Base-by-base conservation (phyloP, 345 rosid species). In the Rhizophora mangle region DNA sequence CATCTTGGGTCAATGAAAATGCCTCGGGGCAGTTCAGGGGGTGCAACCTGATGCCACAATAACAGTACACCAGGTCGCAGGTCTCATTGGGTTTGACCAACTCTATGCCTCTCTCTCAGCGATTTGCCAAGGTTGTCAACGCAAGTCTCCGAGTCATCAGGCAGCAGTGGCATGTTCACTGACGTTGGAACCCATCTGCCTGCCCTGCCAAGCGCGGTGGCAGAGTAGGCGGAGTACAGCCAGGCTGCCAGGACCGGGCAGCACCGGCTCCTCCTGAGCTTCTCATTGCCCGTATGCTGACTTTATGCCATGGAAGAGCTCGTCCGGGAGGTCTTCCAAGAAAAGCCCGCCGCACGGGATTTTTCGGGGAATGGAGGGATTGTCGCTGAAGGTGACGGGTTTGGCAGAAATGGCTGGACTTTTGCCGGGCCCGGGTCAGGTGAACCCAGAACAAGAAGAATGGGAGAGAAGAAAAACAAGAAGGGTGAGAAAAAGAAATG, bases 361-460 rank as follows among this genome's bases (percentile, higher is more conserved):
- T 94, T 93, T 62, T 91, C 97, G 0, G 97, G 97, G 84, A 89
- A 94, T 21, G 98, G 97, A 34, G 96, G 97, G 70, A 94, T 94
- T 53, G 91, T 91, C 18, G 88, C 84, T 1, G 92, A 80, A 0
- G 90, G 89, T 2, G 86, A 68, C n/a, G 88, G 39, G 80, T 72
- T 65, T 39, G 83, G 71, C 68, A 46, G 73, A 74, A 86, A 80
- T 0, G 90, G 78, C 13, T 84, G 88, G 76, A 83, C 75, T 1
- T 85, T 39, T 9, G 22, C 75, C 21, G 91, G 68, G 71, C 87
- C 89, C 3, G 80, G 80, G 61, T 76, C 39, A 65, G 85, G 81
- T 9, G 80, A 20, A 49, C 73, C 67, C 69, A 62, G 53, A 51
- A 64, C 26, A 16, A 72, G 61, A 30, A 64, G 4, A 24, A 52